Base-by-base conservation (phyloP, 768 basidiomycete genomes). In the Serendipita indica region DNA sequence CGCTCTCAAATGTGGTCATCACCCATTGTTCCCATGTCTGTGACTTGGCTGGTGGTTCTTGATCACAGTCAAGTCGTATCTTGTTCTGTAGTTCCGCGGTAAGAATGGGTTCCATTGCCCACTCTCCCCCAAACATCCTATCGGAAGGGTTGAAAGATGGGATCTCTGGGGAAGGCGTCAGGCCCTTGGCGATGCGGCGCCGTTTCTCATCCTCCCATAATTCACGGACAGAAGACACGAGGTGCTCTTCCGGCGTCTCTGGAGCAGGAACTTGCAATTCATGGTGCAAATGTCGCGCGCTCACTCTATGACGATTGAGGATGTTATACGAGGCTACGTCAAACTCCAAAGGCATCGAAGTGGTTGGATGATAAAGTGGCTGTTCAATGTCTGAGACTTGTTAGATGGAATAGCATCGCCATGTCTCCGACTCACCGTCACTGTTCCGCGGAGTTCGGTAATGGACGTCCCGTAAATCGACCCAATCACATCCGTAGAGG, bases 191-290 rank as follows among this genome's bases (percentile, higher is more conserved):
- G 25, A 70, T 68, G 18, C 93, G 77, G 6, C 91, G 79, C 10
- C 75, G 75, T n/a, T 86, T 80, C 71, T 99, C 94, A 65, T 97
- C 92, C 56, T 93, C 89, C 94, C 94, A 99, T 1, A 98, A 75
- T 70, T 97, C 94, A 62, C 88, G 82, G 45, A 98, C 86, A 65
- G 89, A 84, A 39, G 83, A 74, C 3, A 99, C 86, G 27, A 94
- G 77, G 41, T 87, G 89, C 63, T 88, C 87, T 10, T 75, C 62
- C 58, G 81, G 67, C 14, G 76, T 64, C 39, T 72, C 65, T 18
- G 78, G 71, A 32, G 75, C 69, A 58, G 84, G 80, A 60, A 91
- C 86, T 27, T 68, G 62, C 41, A 84, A 72, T 60, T 78, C 76
- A 65, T 89, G 80, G 62, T 85, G 84, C 45, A 82, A 61, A 62